Conservation (phyloP, 805 yeast species). For the Saccharomyces mikatae region DNA sequence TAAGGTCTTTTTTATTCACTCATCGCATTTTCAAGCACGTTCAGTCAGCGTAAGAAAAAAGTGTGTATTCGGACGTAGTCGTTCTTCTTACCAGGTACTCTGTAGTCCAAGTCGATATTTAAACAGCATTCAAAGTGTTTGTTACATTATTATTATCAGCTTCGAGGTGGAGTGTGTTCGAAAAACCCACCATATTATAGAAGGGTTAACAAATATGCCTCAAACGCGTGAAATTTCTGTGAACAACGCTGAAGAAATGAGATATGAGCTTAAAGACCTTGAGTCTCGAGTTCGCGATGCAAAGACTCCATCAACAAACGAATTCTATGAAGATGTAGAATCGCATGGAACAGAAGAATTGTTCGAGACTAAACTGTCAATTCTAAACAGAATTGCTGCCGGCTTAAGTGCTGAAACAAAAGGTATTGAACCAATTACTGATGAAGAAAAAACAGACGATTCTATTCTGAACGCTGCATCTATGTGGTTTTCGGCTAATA, state of each 20-base stretch:
- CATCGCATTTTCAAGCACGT: not conserved
- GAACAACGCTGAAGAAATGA: not conserved
- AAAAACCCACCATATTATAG: not conserved
- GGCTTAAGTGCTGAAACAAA: constrained; percentile 44
- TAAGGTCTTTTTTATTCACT: not conserved
- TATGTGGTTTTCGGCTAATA: constrained; percentile 88
- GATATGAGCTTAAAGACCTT: not conserved
- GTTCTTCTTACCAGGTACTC: not conserved
- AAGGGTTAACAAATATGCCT: not conserved
- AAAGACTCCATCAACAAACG: not conserved
- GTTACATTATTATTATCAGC: not conserved
- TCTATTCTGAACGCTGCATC: constrained; percentile 65
- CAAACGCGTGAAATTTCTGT: not conserved
- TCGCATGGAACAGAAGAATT: not conserved
- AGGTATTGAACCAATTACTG: constrained; percentile 77
- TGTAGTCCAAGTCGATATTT: not conserved
- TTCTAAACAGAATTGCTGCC: constrained; percentile 20
- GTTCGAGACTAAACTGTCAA: constrained; percentile 12
- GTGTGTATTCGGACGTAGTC: not conserved
- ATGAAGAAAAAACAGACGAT: constrained; percentile 64
- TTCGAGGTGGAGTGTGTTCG: not conserved
- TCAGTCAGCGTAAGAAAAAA: not conserved
- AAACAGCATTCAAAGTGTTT: not conserved
- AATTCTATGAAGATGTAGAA: constrained; percentile 1
- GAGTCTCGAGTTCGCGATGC: not conserved